Percentiles rank a stretch among this genome's conserved stretches.
Evolutionary conservation across 2,329 filamentous ascomycete species (phyloP).

Genomic region (Sphaerulina populicola): DNA sequence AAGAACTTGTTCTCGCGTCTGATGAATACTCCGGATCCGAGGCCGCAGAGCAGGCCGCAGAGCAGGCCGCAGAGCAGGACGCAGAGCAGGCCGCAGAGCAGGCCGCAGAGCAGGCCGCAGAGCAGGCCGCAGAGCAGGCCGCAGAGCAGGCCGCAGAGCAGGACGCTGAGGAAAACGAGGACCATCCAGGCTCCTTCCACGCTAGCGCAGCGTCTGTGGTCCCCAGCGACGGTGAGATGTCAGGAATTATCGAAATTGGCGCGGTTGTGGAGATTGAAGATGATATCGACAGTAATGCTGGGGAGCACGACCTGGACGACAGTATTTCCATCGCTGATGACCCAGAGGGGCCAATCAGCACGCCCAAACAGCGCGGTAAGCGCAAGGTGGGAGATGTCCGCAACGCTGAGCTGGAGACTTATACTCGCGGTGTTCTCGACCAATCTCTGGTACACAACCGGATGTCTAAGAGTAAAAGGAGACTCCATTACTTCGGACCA

Average conservation of each 20-base stretch:
- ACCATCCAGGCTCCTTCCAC: conserved; percentile 31
- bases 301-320: conserved; percentile 33
- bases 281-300: conserved; percentile 30
- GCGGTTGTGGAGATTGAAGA: conserved; percentile 24
- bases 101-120: no score
- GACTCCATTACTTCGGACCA: conserved; percentile 46
- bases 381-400: conserved; percentile 1
- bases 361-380: not conserved
- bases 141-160: conserved; percentile 8
- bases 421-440: conserved; percentile 25
- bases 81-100: no score
- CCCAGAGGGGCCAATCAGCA: not conserved
- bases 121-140: no score
- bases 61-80: conserved; percentile 9
- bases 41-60: conserved; percentile 15
- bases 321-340: conserved; percentile 23
- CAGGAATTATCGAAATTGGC: conserved; percentile 30
- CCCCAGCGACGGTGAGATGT: conserved; percentile 27
- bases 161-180: conserved; percentile 14
- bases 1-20: conserved; percentile 18
- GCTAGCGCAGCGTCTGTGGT: conserved; percentile 20
- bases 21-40: conserved; percentile 2
- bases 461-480: conserved; percentile 37
- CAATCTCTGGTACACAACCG: conserved; percentile 16
- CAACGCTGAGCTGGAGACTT: conserved; percentile 10